Evolutionary conservation across 164 flowering plant genomes (phyloP).

Genomic region (Annona squamosa): DNA sequence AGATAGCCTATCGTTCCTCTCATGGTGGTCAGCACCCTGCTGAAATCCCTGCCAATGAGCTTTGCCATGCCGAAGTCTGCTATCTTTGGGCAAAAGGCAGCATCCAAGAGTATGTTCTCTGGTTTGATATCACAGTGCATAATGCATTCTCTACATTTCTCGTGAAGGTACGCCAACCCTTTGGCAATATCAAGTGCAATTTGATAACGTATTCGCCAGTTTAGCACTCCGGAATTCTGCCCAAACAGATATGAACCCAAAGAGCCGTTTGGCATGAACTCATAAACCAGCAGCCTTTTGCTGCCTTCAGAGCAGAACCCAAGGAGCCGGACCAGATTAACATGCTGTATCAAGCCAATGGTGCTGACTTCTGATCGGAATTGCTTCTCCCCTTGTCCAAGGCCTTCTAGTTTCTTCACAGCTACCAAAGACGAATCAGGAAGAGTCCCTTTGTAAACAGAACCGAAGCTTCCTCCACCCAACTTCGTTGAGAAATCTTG

Average conservation of each 20-base stretch:
- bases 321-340: constrained; percentile 1
- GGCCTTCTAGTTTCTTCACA: constrained; percentile 6
- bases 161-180: constrained; percentile 32
- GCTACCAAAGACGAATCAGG: not conserved
- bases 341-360: constrained; percentile 4
- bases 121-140: constrained; percentile 43
- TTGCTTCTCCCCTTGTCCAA: constrained; percentile 8
- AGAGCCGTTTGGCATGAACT: constrained; percentile 1
- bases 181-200: constrained; percentile 33
- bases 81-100: constrained; percentile 27
- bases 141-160: constrained; percentile 35
- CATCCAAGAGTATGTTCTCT: constrained; percentile 32
- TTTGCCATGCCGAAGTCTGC: constrained; percentile 39
- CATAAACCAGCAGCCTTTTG: constrained; percentile 6
- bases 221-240: not conserved
- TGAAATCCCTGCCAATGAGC: constrained; percentile 34
- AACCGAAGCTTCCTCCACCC: constrained; percentile 1
- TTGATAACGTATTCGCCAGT: constrained; percentile 31
- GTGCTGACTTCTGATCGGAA: constrained; percentile 5
- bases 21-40: constrained; percentile 33
- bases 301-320: constrained; percentile 5
- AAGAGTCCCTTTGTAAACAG: constrained; percentile 5
- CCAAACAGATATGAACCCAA: constrained; percentile 1
- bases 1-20: constrained; percentile 39
- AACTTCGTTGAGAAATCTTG: constrained; percentile 37